Base-by-base conservation (phyloP, 805 yeast genomes). In the Candida xyloterini region DNA sequence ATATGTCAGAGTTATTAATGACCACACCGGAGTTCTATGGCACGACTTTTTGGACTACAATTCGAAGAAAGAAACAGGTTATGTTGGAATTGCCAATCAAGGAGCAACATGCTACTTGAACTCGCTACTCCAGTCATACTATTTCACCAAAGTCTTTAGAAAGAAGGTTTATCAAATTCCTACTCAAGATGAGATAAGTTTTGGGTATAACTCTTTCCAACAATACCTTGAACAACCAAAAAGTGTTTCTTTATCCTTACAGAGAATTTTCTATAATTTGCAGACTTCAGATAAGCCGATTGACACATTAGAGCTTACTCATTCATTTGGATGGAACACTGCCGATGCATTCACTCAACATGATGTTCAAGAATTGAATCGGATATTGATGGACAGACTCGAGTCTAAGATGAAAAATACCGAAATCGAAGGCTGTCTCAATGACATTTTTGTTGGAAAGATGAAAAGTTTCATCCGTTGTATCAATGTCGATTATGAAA, bases 51-150 rank as follows among this genome's bases (percentile, higher is more conserved):
- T 72, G 28, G 84, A 86, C 54, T 86, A 86, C 63, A 88, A 93
- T 62, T 89, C 97, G 1, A 88, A 89, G 59, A 76, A 80, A 52
- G 79, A 69, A 37, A 87, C 98, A 0, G 97, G 98, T 0, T 89
- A 73, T 58, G 95, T 89, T 7, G 99, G 99, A 1, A 76, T 93
- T 46, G 82, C 79, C 50, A 93, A 93, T 57, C 99, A 93, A 66
- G 99, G 99, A 47, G 99, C 99, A 2, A 93, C 99, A 0, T 93
- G 99, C 62, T 93, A 93, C 63, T 74, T 93, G 57, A 93, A 93
- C 60, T 91, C 98, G 0, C 70, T 93, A 43, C 64, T 93, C 38
- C 99, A 93, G 62, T 85, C 96, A 9, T 84, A 93, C 51, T 93
- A 73, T 60, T 87, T 87, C 56, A 93, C 99, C 0, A 79, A 79